Conservation (phyloP, 2,329 filamentous ascomycete species). For the Biscogniauxia sp. region DNA sequence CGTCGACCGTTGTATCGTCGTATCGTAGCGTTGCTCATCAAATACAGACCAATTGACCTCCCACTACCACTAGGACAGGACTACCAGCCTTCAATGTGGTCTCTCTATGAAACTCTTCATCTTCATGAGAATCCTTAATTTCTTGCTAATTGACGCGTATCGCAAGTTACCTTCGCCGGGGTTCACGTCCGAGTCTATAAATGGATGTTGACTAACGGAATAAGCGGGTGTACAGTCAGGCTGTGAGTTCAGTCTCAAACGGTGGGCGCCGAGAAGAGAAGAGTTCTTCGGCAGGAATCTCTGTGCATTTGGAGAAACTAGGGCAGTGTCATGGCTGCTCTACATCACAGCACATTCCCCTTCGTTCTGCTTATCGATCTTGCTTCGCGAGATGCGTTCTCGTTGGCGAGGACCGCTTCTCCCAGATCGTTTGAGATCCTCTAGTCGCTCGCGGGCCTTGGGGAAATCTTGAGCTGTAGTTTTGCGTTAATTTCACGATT, state of each 20-base stretch:
- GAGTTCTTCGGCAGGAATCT: neutral
- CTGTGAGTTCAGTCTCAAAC: neutral
- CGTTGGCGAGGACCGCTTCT: constrained; percentile 69
- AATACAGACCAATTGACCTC: neutral
- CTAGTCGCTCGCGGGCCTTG: constrained; percentile 87
- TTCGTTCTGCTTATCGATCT: constrained; percentile 79
- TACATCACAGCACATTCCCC: constrained; percentile 87
- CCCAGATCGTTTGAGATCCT: constrained; percentile 83
- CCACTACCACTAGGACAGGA: neutral
- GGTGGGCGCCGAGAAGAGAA: neutral
- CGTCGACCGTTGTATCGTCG: neutral
- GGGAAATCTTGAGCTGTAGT: constrained; percentile 82
- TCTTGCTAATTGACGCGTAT: neutral
- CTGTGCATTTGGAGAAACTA: constrained; percentile 1
- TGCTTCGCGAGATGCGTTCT: constrained; percentile 77
- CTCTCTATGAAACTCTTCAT: neutral
- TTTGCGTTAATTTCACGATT: constrained; percentile 27
- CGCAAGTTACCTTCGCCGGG: neutral
- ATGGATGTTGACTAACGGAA: neutral
- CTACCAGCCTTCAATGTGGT: neutral
- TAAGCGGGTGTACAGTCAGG: neutral
- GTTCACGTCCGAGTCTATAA: neutral
- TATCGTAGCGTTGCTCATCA: neutral
- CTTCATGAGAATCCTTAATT: neutral
- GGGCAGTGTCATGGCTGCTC: constrained; percentile 19